Percentiles rank a stretch among this genome's conserved stretches.
Evolutionary conservation across 805 yeast species (phyloP).

Genomic region (Starmerella roubikii): DNA sequence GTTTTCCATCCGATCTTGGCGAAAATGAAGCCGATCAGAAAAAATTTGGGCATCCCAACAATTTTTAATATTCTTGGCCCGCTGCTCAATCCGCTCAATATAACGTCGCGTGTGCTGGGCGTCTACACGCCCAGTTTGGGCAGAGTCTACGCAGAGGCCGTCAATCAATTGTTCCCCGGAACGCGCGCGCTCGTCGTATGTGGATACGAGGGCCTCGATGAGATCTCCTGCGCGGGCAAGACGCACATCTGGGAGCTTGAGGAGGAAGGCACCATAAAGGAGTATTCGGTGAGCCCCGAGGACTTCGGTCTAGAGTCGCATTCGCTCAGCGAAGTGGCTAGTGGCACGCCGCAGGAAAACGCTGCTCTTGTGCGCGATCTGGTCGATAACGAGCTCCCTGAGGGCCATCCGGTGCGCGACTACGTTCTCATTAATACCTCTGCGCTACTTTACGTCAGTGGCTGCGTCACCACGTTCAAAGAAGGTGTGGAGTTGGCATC

Average conservation of each 20-base stretch:
- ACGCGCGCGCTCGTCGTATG: conserved; percentile 68
- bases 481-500: conserved; percentile 68
- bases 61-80: conserved; percentile 94
- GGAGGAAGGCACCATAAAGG: conserved; percentile 26
- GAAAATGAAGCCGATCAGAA: conserved; percentile 63
- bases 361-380: conserved; percentile 45
- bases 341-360: conserved; percentile 81
- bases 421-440: conserved; percentile 84
- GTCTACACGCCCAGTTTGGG: conserved; percentile 75
- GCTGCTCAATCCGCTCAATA: conserved; percentile 76
- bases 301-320: conserved; percentile 78
- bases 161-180: conserved; percentile 39
- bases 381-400: conserved; percentile 32
- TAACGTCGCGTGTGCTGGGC: conserved; percentile 71
- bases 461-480: conserved; percentile 50
- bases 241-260: conserved; percentile 68
- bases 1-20: conserved; percentile 89
- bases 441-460: conserved; percentile 70
- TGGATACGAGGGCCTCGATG: conserved; percentile 88
- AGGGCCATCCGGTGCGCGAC: conserved; percentile 53
- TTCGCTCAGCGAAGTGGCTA: conserved; percentile 48
- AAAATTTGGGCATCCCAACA: conserved; percentile 74
- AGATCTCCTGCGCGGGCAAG: conserved; percentile 77
- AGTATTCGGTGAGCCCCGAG: conserved; percentile 34
- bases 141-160: conserved; percentile 70